Evolutionary conservation across 306 rosid genomes (phyloP).

Genomic region (Trifolium fragiferum): DNA sequence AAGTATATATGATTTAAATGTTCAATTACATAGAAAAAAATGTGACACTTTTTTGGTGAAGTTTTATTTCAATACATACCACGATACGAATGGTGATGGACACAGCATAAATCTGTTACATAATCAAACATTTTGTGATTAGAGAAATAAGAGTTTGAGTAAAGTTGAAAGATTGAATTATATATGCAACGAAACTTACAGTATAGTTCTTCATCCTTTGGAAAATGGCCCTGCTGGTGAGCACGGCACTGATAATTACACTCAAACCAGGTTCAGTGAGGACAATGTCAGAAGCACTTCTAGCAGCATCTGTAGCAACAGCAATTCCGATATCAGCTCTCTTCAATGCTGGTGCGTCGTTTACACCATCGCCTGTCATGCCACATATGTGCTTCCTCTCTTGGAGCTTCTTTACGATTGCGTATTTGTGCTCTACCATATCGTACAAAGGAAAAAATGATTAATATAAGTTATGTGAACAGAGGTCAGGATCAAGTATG

Average conservation of each 20-base stretch:
- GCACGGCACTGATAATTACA: slow-evolving; percentile 93
- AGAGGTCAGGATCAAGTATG: neutral
- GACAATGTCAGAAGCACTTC: slow-evolving; percentile 92
- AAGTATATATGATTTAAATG: slow-evolving; percentile 12
- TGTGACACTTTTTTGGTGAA: neutral
- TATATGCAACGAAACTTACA: slow-evolving; percentile 52
- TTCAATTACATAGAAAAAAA: neutral
- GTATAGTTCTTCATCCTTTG: slow-evolving; percentile 98
- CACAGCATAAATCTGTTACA: slow-evolving; percentile 86
- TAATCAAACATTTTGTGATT: slow-evolving; percentile 19
- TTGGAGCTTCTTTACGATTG: slow-evolving; percentile 86
- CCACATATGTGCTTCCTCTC: slow-evolving; percentile 97
- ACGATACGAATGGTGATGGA: slow-evolving; percentile 96
- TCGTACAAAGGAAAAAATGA: slow-evolving; percentile 30
- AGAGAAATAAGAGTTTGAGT: slow-evolving; percentile 4
- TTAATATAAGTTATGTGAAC: slow-evolving; percentile 22
- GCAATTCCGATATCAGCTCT: slow-evolving; percentile 96
- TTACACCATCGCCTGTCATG: slow-evolving; percentile 98
- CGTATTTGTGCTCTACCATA: slow-evolving; percentile 85
- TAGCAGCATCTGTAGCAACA: slow-evolving; percentile 98
- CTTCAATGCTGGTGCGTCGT: slow-evolving; percentile 96
- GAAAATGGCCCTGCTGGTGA: slow-evolving; percentile 94
- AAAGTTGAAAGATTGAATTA: slow-evolving; percentile 25
- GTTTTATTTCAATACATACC: slow-evolving; percentile 58
- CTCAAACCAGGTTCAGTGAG: slow-evolving; percentile 98